A percentile compares a stretch with the other conserved stretches of the same genome.
phyloP scores from a whole-genome alignment of 305 asterid species.

The Coffea humblotiana region DNA sequence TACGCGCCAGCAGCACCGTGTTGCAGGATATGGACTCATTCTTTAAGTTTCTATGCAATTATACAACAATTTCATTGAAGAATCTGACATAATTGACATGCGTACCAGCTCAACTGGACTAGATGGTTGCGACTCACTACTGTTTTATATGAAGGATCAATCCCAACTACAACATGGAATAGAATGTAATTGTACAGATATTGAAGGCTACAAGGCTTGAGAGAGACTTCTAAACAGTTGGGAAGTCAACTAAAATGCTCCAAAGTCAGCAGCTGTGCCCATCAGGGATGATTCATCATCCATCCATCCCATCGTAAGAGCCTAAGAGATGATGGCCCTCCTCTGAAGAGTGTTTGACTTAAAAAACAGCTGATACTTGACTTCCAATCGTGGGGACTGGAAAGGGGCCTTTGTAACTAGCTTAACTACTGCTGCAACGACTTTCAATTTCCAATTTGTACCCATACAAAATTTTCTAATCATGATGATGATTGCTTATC shows the following conservation, averaged over 20 bases:
- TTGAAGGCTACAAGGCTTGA: background rate
- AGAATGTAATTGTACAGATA: background rate
- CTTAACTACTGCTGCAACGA: background rate
- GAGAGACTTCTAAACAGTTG: background rate
- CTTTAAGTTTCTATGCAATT: background rate
- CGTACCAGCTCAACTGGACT: background rate
- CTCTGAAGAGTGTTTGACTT: slow-evolving; percentile 4
- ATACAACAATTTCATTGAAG: slow-evolving; percentile 4
- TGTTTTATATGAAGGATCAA: background rate
- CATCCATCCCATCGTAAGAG: background rate
- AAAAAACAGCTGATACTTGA: background rate
- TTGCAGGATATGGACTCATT: background rate
- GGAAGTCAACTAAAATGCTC: slow-evolving; percentile 8
- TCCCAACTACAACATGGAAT: background rate
- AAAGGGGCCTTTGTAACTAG: background rate
- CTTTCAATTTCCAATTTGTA: background rate
- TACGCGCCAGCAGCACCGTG: background rate
- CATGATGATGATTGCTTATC: background rate
- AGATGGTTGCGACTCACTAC: background rate
- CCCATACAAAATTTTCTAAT: background rate
- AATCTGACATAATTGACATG: background rate
- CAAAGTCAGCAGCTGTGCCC: slow-evolving; percentile 10
- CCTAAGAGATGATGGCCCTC: background rate
- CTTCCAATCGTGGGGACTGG: background rate
- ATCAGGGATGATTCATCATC: slow-evolving; percentile 2